These are phyloP conservation scores for Rheum nobile DNA, from an alignment of 148 eudicot genomes.

Conservation along the genomic window DNA sequence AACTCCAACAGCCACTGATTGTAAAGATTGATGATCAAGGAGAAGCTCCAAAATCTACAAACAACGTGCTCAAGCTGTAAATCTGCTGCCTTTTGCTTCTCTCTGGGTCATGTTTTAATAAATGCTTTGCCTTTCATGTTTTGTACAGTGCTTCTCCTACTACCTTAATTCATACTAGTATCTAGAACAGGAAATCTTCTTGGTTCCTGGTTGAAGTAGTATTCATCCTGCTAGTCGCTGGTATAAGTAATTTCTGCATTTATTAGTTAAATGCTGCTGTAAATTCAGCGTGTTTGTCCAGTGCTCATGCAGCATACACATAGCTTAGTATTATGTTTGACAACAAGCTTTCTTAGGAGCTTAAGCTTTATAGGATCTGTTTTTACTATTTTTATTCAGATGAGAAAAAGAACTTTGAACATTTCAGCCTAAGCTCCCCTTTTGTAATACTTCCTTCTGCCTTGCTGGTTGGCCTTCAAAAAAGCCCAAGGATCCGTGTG, in stretches of 20 bases:
- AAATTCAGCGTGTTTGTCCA: neutral
- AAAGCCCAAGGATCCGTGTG: too few species aligned
- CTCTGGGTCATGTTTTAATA: neutral
- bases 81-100: conserved; percentile 18
- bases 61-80: conserved; percentile 15
- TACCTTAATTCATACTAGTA: neutral
- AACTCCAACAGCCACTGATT: conserved; percentile 50
- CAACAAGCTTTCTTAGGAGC: neutral
- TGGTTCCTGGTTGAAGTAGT: neutral
- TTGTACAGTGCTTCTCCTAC: conserved; percentile 3
- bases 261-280: neutral
- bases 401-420: neutral
- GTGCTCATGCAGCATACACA: neutral
- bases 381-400: neutral
- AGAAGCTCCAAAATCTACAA: conserved; percentile 18
- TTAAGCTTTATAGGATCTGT: neutral
- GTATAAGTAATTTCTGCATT: neutral
- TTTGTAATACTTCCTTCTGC: neutral
- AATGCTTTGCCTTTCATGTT: neutral
- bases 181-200: neutral
- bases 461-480: too few species aligned
- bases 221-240: neutral
- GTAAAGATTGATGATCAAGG: conserved; percentile 36
- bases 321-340: neutral
- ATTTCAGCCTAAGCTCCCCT: neutral